Conservation (phyloP, 805 yeast species). For the Hanseniaspora mollemarum region DNA sequence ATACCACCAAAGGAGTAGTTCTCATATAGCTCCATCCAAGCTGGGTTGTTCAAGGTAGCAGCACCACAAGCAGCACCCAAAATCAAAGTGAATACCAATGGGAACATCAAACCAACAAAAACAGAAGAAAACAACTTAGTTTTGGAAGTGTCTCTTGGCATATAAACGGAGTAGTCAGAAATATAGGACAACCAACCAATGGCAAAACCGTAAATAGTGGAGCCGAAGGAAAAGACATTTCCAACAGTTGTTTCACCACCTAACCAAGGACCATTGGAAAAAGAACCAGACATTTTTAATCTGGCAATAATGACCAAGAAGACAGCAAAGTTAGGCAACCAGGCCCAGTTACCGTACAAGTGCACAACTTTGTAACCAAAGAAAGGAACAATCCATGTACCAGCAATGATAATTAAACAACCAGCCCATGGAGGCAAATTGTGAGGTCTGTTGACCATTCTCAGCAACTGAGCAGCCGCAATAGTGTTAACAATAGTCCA, state of each 20-base stretch:
- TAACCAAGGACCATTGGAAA: constrained; percentile 40
- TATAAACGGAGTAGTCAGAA: constrained; percentile 82
- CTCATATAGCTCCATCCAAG: constrained; percentile 41
- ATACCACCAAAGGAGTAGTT: constrained; percentile 65
- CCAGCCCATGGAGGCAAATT: constrained; percentile 83
- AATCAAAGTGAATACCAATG: constrained; percentile 58
- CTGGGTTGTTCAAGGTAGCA: constrained; percentile 41
- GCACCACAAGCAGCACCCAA: constrained; percentile 81
- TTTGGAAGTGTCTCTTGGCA: constrained; percentile 52
- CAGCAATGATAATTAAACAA: constrained; percentile 54
- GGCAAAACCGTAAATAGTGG: constrained; percentile 75
- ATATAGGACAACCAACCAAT: constrained; percentile 95
- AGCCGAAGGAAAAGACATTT: constrained; percentile 67
- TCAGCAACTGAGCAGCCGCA: constrained; percentile 74
- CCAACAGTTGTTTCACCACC: constrained; percentile 66
- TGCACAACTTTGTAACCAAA: constrained; percentile 81
- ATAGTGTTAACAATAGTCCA: constrained; percentile 91
- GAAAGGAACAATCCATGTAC: constrained; percentile 63
- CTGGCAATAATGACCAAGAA: constrained; percentile 71
- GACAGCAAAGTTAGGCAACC: constrained; percentile 69
- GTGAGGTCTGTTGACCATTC: constrained; percentile 49
- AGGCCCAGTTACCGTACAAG: constrained; percentile 67
- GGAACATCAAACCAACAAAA: constrained; percentile 49
- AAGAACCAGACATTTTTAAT: constrained; percentile 53
- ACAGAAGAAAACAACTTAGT: constrained; percentile 53